Conservation (phyloP, 2,329 filamentous ascomycete genomes). For the Verticillium alfalfae region DNA sequence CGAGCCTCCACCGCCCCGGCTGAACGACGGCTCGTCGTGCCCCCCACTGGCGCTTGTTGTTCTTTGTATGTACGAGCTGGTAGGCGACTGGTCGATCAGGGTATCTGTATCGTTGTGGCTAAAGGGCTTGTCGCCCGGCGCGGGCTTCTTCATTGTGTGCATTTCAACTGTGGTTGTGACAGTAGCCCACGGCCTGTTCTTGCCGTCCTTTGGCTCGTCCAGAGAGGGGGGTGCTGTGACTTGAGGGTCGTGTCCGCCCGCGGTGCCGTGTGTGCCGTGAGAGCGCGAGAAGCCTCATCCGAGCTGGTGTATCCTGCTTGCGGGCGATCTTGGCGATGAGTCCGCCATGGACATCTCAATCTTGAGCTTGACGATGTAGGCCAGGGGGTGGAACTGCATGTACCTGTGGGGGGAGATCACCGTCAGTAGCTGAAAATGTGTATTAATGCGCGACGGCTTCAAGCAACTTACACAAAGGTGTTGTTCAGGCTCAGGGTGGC, state of each 20-base stretch:
- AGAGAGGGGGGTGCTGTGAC: neutral
- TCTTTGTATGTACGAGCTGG: neutral
- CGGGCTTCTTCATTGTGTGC: slow-evolving; percentile 3
- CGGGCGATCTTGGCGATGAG: slow-evolving; percentile 30
- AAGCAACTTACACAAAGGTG: slow-evolving; percentile 12
- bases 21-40: neutral
- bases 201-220: neutral
- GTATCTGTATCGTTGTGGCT: neutral
- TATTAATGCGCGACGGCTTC: neutral
- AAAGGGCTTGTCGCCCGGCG: neutral
- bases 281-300: neutral
- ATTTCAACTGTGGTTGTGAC: slow-evolving; percentile 7
- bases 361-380: slow-evolving; percentile 47
- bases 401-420: neutral
- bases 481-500: neutral
- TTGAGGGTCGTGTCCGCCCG: neutral
- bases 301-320: neutral
- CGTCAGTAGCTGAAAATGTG: neutral
- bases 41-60: neutral
- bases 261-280: neutral
- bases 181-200: slow-evolving; percentile 2
- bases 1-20: neutral
- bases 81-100: neutral
- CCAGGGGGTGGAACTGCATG: slow-evolving; percentile 38
- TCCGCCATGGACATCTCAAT: slow-evolving; percentile 51